Base-by-base conservation (phyloP, 140 eudicot species). In the Stevia rebaudiana region DNA sequence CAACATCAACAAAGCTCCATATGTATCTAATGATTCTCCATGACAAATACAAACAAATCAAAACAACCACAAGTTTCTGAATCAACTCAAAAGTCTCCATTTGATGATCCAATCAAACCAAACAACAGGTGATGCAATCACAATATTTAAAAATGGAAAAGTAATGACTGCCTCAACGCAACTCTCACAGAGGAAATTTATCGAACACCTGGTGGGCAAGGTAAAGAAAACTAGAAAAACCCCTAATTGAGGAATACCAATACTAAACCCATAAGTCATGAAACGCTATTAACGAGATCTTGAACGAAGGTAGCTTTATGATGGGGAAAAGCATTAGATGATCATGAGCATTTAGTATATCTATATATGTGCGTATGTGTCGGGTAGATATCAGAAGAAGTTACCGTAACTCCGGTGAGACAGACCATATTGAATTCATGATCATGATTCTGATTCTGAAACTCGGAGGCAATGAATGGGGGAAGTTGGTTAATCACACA, bases 1-100 rank as follows among this genome's bases (percentile, higher is more conserved):
- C 95, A 4, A 86, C 68, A 43, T 80, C 83, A 63, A 80, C 24
- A 67, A 80, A 80, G 79, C 90, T 84, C 95, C 94, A 86, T 16
- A 86, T 74, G 48, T 84, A 83, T 63, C 61, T 76, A 33, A 86
- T 23, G 40, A 90, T 81, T 74, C 55, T 86, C 80, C 85, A 80
- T 47, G 97, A 84, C 73, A 82, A 40, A 74, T 62, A 78, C 11
- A 70, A 31, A 71, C 88, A 80, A 65, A 71, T 76, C 49, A 80
- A 61, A 44, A 82, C 35, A 48, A 90, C 80, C 28, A 76, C 66
- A 79, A 75, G 71, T 65, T 75, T 87, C 79, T 78, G 87, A 44
- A 80, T 33, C 58, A 74, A 48, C 18, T 61, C 80, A 63, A 71
- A 47, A 44, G 63, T 47, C 61, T 78, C 90, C 96, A 88, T 88